Base-by-base conservation (phyloP, 148 eudicot species). In the Persicaria tinctoria region DNA sequence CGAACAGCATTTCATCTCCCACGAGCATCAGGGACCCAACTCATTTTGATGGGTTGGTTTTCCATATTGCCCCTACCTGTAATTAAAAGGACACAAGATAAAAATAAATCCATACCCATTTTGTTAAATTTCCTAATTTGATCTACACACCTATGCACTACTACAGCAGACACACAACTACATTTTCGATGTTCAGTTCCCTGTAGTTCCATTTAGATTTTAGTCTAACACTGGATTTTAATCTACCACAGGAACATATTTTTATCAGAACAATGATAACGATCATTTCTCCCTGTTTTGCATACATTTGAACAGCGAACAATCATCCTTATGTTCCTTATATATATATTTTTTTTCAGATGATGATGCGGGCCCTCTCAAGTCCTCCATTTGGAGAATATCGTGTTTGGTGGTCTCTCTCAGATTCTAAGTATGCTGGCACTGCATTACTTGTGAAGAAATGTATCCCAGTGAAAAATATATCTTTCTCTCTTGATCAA, bases 391-490 rank as follows among this genome's bases (percentile, higher is more conserved):
- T 95, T 74, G 85, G 79, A 79, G 80, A 81, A 54, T 95, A 92
- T 81, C 83, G 90, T 54, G 89, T 92, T 46, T 92, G 99, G 99
- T 95, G 99, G 99, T 95, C 99, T 81, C 97, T 95, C 76, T 76
- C 99, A 47, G 97, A 92, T 82, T 86, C 99, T 18, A 95, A 95
- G 85, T 95, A 95, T 85, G 97, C 99, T 79, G 99, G 99, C 72
- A 95, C 99, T 72, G 96, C 92, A 71, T 85, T 95, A 81, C 86
- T 95, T 51, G 85, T 95, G 74, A 95, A 92, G 82, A 92, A 89
- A 79, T 89, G 96, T 82, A 86, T 83, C 78, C 83, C 83, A 57
- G 93, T 93, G 5, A 80, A 78, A 76, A 94, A 95, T 79, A 84
- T 95, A 74, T 90, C 84, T 70, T 95, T 92, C 84, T 92, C 92